These are phyloP conservation scores for Paecilomyces formosus DNA, from an alignment of 2,329 filamentous ascomycete genomes.

Conservation along the genomic window DNA sequence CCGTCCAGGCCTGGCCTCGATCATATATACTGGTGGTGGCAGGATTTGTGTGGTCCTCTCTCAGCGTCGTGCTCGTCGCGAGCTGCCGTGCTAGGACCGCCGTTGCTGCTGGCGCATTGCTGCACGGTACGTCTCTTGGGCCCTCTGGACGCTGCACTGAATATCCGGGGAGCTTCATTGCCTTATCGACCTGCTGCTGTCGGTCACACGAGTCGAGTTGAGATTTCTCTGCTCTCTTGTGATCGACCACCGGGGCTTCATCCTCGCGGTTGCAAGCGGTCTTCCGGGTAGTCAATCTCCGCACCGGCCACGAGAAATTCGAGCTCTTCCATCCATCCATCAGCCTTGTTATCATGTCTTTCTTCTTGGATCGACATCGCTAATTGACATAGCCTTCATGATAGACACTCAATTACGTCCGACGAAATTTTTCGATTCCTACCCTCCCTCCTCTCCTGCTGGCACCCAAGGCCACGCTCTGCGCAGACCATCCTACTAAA, in stretches of 20 bases:
- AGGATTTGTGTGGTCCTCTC: background rate
- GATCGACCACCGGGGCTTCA: background rate
- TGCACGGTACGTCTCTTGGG: conserved; percentile 25
- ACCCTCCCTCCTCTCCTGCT: background rate
- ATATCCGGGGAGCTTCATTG: background rate
- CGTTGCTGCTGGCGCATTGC: conserved; percentile 29
- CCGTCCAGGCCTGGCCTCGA: background rate
- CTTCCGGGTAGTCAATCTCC: conserved; percentile 25
- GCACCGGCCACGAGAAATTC: conserved; percentile 29
- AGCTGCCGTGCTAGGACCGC: conserved; percentile 21
- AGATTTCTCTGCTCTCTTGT: background rate
- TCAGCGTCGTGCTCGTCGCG: conserved; percentile 13
- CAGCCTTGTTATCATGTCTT: conserved; percentile 5
- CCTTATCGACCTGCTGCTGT: conserved; percentile 7
- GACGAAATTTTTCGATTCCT: background rate
- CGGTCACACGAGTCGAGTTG: conserved; percentile 1
- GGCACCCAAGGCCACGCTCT: background rate
- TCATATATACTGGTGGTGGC: background rate
- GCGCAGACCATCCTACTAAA: background rate
- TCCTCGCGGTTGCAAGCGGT: background rate
- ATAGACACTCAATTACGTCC: background rate
- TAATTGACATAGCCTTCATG: background rate
- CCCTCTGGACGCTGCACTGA: background rate
- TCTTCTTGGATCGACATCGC: background rate
- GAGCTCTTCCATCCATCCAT: conserved; percentile 9